Evolutionary conservation across 2,329 filamentous ascomycete species (phyloP).

Genomic region (Fusarium subtropicale): DNA sequence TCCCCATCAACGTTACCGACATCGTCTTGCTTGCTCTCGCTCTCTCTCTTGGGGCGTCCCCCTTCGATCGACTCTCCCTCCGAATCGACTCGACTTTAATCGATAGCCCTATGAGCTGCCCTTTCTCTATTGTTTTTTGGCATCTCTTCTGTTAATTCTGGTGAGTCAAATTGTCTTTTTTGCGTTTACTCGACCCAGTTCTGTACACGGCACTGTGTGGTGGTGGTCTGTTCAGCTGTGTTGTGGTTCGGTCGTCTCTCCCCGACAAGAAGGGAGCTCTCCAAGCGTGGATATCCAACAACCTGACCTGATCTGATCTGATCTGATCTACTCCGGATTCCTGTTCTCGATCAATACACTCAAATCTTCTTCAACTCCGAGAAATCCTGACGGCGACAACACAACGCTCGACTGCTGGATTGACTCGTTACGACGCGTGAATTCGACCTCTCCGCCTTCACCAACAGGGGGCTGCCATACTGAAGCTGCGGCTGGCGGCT

Average conservation of each 20-base stretch:
- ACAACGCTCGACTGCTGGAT: not conserved
- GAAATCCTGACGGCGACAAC: slow-evolving; percentile 7
- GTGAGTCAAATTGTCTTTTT: slow-evolving; percentile 33
- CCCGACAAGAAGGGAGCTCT: slow-evolving; percentile 22
- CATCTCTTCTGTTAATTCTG: slow-evolving; percentile 39
- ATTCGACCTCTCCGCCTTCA: slow-evolving; percentile 10
- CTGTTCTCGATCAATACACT: slow-evolving; percentile 8
- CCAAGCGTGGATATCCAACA: slow-evolving; percentile 25
- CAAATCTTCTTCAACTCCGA: not conserved
- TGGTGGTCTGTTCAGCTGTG: slow-evolving; percentile 28
- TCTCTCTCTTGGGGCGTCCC: slow-evolving; percentile 32
- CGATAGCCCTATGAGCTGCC: slow-evolving; percentile 38
- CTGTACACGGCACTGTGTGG: not conserved
- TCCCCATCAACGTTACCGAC: slow-evolving; percentile 42
- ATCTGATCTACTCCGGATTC: slow-evolving; percentile 4
- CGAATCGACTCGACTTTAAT: slow-evolving; percentile 26
- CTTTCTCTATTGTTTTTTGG: slow-evolving; percentile 34
- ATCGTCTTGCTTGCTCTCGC: slow-evolving; percentile 32
- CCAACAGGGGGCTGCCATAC: slow-evolving; percentile 29
- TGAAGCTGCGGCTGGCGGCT: slow-evolving; percentile 40
- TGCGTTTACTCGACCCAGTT: slow-evolving; percentile 1
- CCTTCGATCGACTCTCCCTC: slow-evolving; percentile 38
- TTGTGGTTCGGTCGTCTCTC: slow-evolving; percentile 17
- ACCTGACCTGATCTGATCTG: not conserved
- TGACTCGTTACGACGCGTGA: slow-evolving; percentile 6